Evolutionary conservation across 192 early-diverging fungal species (phyloP).

Genomic region (Chytriomyces confervae): DNA sequence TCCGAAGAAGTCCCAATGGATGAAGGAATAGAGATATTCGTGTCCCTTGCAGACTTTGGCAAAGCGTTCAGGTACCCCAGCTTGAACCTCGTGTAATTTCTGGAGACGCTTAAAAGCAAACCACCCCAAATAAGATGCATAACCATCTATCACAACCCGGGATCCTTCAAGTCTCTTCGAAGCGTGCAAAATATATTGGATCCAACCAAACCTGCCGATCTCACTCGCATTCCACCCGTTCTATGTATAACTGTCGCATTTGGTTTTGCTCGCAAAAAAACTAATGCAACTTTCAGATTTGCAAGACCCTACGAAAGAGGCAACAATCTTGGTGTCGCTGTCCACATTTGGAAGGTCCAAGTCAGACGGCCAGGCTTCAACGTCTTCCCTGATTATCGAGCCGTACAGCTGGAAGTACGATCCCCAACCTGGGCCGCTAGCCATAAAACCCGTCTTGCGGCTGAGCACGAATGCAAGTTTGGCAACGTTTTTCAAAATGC

Average conservation of each 20-base stretch:
- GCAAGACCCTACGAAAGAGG: constrained; percentile 40
- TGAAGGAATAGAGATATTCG: too few relatives aligned
- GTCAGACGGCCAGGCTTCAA: constrained; percentile 28
- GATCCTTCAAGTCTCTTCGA: constrained; percentile 54
- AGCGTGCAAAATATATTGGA: constrained; percentile 49
- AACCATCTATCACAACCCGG: constrained; percentile 53
- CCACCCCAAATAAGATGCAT: constrained; percentile 23
- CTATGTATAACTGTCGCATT: constrained; percentile 41
- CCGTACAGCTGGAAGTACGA: constrained; percentile 54
- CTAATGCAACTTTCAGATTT: constrained; percentile 43
- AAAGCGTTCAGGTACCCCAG: constrained; percentile 46
- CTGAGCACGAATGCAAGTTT: constrained; percentile 50
- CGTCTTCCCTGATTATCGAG: constrained; percentile 50
- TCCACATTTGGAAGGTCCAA: constrained; percentile 56
- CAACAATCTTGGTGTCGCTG: constrained; percentile 40
- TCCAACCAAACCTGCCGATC: constrained; percentile 51
- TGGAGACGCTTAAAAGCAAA: neutral
- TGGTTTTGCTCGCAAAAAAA: neutral
- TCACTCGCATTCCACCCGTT: constrained; percentile 49
- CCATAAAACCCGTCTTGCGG: constrained; percentile 33
- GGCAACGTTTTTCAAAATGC: constrained; percentile 41
- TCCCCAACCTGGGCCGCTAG: neutral
- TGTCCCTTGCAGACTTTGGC: constrained; percentile 23
- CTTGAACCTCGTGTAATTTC: constrained; percentile 37
- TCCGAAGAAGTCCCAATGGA: constrained; percentile 22